phyloP scores from a whole-genome alignment of 495 filamentous ascomycete genomes.

The Clohesyomyces aquaticus region DNA sequence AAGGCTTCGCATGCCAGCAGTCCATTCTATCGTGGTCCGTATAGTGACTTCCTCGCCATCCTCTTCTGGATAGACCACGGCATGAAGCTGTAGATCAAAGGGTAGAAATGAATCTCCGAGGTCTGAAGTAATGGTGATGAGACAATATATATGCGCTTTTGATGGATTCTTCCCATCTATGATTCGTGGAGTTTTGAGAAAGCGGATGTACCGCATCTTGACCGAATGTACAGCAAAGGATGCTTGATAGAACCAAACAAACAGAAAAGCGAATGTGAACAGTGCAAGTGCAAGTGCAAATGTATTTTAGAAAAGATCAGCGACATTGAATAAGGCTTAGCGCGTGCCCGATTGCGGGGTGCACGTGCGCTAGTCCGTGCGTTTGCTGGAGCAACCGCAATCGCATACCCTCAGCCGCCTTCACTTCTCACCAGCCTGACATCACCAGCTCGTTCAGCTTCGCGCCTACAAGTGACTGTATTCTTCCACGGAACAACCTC shows the following conservation, averaged over 20 bases:
- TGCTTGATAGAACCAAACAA: too few species aligned
- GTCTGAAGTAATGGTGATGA: constrained; percentile 87
- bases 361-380: constrained; percentile 24
- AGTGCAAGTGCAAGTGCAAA: background rate
- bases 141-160: constrained; percentile 42
- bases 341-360: constrained; percentile 11
- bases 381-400: background rate
- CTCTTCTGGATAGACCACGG: constrained; percentile 50
- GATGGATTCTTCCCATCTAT: constrained; percentile 31
- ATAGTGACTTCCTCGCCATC: constrained; percentile 49
- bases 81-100: constrained; percentile 60
- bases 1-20: constrained; percentile 57
- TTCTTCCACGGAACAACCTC: background rate
- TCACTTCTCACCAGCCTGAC: too few species aligned
- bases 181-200: constrained; percentile 43
- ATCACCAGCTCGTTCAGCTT: constrained; percentile 7
- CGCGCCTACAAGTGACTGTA: too few species aligned
- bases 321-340: background rate
- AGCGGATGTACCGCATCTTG: constrained; percentile 45
- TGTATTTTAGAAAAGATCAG: too few species aligned
- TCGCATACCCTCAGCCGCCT: too few species aligned
- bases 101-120: constrained; percentile 84
- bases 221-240: background rate
- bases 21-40: constrained; percentile 56
- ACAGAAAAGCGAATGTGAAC: constrained; percentile 6